Base-by-base conservation (phyloP, 2,329 filamentous ascomycete species). In the Venturiaceae sp. region DNA sequence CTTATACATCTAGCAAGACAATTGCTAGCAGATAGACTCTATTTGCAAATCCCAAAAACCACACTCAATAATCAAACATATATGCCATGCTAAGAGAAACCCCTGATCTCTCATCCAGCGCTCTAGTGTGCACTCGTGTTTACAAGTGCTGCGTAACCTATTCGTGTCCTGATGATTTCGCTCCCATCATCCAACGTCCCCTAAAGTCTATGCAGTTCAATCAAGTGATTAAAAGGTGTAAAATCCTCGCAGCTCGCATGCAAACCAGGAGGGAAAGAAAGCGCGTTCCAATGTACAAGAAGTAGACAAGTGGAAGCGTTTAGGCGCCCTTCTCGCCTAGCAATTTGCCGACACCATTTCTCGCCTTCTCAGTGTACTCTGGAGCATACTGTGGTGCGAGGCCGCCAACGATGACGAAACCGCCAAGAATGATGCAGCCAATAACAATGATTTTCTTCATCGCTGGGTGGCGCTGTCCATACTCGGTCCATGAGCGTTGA, bases 401-500 rank as follows among this genome's bases (percentile, higher is more conserved):
- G 21, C 74, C 74, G 53, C 74, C 83, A 59, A 95, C 81, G 21
- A 95, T 72, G 63, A 89, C 71, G 72, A 94, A 85, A 64, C 92
- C 73, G 56, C 81, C 74, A 63, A 88, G 72, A 60, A 89, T 70
- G 21, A 82, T 79, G 28, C 81, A 73, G 55, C 78, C 81, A 61
- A 92, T 83, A 65, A 94, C 77, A 62, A 90, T 77, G 56, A 92
- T 72, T 77, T 92, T 92, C 75, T 91, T 88, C 67, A 88, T 78
- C 52, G 85, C 82, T 13, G 92, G 92, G 69, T 86, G 87, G 63
- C 80, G 81, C 66, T 83, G 83, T 60, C 91, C 91, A 65, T 94
- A 91, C 68, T 96, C 91, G 55, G 87, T 86, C 91, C 91, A 95
- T 61, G 85, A 82, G 70, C 90, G 87, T 68, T 80, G 80, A 58